phyloP scores from a whole-genome alignment of 2,329 filamentous ascomycete genomes.

The Pseudogymnoascus destructans region DNA sequence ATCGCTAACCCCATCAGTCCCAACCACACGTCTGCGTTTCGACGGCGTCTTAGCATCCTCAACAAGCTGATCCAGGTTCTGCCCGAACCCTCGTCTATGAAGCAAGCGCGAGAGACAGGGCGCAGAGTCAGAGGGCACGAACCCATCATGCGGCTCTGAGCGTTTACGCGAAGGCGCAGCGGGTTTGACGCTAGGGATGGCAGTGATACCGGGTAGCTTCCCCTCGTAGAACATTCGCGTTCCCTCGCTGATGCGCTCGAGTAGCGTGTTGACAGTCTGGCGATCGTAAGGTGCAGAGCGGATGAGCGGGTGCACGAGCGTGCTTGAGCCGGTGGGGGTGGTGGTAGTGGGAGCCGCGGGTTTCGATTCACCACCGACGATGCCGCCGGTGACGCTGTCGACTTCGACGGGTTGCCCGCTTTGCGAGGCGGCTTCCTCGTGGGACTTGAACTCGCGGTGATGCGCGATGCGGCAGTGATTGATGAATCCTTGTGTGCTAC shows the following conservation, averaged over 20 bases:
- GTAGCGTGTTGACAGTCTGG: constrained; percentile 38
- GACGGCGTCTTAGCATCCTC: constrained; percentile 42
- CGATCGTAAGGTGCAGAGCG: constrained; percentile 41
- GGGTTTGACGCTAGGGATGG: constrained; percentile 30
- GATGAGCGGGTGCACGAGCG: constrained; percentile 50
- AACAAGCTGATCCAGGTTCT: constrained; percentile 49
- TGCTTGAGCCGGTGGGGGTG: constrained; percentile 25
- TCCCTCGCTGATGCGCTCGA: constrained; percentile 41
- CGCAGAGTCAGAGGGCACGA: constrained; percentile 43
- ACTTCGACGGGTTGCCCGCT: constrained; percentile 74
- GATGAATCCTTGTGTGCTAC: constrained; percentile 96
- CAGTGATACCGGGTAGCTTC: constrained; percentile 36
- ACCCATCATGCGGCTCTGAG: constrained; percentile 25
- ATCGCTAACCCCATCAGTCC: not conserved
- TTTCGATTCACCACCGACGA: constrained; percentile 33
- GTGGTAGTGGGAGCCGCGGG: constrained; percentile 17
- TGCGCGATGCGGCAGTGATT: constrained; percentile 98
- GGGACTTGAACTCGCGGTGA: constrained; percentile 84
- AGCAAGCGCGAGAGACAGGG: constrained; percentile 57
- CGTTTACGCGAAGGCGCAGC: constrained; percentile 20
- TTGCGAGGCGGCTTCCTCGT: constrained; percentile 81
- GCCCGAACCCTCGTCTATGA: constrained; percentile 45
- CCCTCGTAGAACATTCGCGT: constrained; percentile 39
- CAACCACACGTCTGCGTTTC: not conserved
- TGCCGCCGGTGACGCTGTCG: constrained; percentile 38